A percentile compares a stretch with the other conserved stretches of the same genome.
Conservation (phyloP, 2,329 filamentous ascomycete genomes). For the Sphaerostilbella broomeana region DNA sequence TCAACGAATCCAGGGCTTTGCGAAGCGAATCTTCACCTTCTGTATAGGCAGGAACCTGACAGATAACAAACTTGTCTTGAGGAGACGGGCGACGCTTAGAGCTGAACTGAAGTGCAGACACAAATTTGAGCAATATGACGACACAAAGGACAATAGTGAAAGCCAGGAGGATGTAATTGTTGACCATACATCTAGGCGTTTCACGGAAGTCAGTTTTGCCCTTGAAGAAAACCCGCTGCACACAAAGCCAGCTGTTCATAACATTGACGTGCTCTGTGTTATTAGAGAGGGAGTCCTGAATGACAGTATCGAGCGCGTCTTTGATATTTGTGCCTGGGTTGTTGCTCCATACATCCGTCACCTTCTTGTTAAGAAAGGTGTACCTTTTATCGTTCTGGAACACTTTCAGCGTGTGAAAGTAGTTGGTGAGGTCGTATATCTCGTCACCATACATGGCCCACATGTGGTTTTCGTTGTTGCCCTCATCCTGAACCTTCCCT, state of each 20-base stretch:
- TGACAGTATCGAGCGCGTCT: slow-evolving; percentile 50
- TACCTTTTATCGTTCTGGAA: slow-evolving; percentile 52
- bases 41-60: slow-evolving; percentile 94
- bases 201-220: slow-evolving; percentile 82
- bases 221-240: slow-evolving; percentile 76
- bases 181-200: slow-evolving; percentile 68
- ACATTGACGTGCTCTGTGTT: slow-evolving; percentile 44
- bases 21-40: slow-evolving; percentile 93
- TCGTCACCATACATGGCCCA: slow-evolving; percentile 74
- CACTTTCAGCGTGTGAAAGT: slow-evolving; percentile 67
- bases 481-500: slow-evolving; percentile 55
- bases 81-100: slow-evolving; percentile 82
- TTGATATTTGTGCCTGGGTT: slow-evolving; percentile 80
- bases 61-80: slow-evolving; percentile 98
- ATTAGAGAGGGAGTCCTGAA: slow-evolving; percentile 44
- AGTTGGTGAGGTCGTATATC: slow-evolving; percentile 87
- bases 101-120: slow-evolving; percentile 87
- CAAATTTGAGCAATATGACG: slow-evolving; percentile 81
- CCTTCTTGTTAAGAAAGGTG: slow-evolving; percentile 62
- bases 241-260: slow-evolving; percentile 66
- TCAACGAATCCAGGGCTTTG: slow-evolving; percentile 89
- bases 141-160: slow-evolving; percentile 79
- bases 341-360: slow-evolving; percentile 62
- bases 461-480: slow-evolving; percentile 57
- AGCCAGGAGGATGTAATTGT: slow-evolving; percentile 82